Evolutionary conservation across 208 protist species (phyloP).

Genomic region (Trichomonas vaginalis): DNA sequence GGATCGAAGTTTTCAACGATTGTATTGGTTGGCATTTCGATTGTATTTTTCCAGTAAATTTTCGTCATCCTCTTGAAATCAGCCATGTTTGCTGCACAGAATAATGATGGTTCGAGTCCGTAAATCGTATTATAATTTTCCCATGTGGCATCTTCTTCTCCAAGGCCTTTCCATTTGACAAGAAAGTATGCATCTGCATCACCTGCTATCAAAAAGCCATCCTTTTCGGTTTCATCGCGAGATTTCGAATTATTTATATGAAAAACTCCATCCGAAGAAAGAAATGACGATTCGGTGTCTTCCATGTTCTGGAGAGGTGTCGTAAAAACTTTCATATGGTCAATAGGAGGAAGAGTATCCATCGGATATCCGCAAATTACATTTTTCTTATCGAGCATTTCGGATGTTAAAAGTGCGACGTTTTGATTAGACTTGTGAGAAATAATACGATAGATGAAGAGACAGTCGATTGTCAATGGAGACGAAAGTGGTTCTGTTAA

Average conservation of each 20-base stretch:
- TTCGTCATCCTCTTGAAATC: background rate
- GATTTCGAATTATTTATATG: background rate
- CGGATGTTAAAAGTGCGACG: background rate
- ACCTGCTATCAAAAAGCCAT: background rate
- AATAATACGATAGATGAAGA: background rate
- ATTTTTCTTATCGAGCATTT: background rate
- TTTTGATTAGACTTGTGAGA: background rate
- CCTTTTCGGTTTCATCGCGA: background rate
- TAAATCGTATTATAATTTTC: background rate
- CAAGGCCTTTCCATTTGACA: background rate
- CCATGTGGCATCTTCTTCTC: background rate
- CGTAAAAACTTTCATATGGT: background rate
- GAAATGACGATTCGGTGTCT: background rate
- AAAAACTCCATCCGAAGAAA: background rate
- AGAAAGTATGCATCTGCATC: background rate
- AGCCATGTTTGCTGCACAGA: background rate
- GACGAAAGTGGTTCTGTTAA: background rate
- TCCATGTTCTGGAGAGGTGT: background rate
- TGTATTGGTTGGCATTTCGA: background rate
- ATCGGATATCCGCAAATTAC: background rate
- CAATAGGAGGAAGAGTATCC: background rate
- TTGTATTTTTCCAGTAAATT: background rate
- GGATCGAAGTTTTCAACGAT: background rate
- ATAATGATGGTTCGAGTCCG: background rate
- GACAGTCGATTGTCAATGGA: background rate